A percentile compares a stretch with the other conserved stretches of the same genome.
Conservation (phyloP, 805 yeast species). For the Saccharomycopsis sp. region DNA sequence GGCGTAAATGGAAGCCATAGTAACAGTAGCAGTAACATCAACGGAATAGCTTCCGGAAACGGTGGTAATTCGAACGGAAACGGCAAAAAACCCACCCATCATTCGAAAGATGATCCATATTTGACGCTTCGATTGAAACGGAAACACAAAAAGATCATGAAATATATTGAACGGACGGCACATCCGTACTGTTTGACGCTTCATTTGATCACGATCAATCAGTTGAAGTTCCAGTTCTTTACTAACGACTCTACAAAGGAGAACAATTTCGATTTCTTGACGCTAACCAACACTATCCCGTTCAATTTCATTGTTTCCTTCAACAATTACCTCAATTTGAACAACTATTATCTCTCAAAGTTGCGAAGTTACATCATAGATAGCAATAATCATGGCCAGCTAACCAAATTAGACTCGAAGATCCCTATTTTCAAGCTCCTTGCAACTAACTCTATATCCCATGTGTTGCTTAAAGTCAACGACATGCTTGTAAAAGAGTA, state of each 20-base stretch:
- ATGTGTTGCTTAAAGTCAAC: constrained; percentile 27
- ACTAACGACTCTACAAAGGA: constrained; percentile 1
- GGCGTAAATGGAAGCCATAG: neutral
- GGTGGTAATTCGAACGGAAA: neutral
- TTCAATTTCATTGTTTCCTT: constrained; percentile 43
- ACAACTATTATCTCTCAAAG: constrained; percentile 27
- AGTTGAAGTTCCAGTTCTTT: constrained; percentile 20
- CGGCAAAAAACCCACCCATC: neutral
- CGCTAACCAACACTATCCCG: constrained; percentile 12
- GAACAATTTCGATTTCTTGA: constrained; percentile 12
- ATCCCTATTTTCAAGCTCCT: constrained; percentile 43
- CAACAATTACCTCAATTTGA: constrained; percentile 36
- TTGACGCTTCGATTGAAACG: constrained; percentile 10
- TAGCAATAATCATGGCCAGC: constrained; percentile 19
- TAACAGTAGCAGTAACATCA: neutral
- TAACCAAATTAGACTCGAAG: constrained; percentile 15
- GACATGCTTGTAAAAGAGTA: constrained; percentile 13
- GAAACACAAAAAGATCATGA: constrained; percentile 10
- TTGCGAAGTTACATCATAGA: constrained; percentile 20
- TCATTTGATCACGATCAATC: constrained; percentile 17
- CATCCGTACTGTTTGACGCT: constrained; percentile 17
- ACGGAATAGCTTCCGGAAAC: neutral
- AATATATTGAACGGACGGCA: constrained; percentile 6
- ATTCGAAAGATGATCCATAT: constrained; percentile 20
- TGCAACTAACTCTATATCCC: constrained; percentile 40